Evolutionary conservation across 2,329 filamentous ascomycete species (phyloP), one percentile per base, ranked within the genome.

Genomic region (Tympanopsis confertula): DNA sequence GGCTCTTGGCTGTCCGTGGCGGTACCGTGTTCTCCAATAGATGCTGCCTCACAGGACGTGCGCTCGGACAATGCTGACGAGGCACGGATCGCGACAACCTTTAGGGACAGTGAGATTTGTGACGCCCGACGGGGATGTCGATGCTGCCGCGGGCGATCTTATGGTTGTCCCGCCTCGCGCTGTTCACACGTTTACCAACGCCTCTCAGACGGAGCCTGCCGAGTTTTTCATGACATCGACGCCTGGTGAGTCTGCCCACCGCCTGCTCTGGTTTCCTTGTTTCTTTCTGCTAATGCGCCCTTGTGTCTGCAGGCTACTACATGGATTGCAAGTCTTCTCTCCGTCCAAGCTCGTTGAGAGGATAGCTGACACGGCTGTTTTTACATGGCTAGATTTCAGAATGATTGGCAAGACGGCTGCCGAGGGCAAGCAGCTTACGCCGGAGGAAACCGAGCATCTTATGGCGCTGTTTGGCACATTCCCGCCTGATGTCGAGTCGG

Each of bases 211-310:
- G 14, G 54, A 54, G 38, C 46, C 49, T 2, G 50, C 50, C 5
- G 56, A 57, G 43, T 49, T 55, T n/a, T 59, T 56, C 39, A 59
- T 59, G 56, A 59, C 54, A 2, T 53, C 53, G 5, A 59, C 55
- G 4, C 56, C 56, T 5, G 52, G 53, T 52, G 33, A 39, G 45
- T 40, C 29, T 19, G 12, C 13, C 4, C 35, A 12, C 5, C 12
- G 7, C 3, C 19, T 1, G 3, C 2, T 10, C 10, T 1, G 13
- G 2, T 2, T 24, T n/a, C n/a, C 14, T 13, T 3, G 24, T 4
- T 29, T 5, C 15, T 18, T 5, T 7, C 5, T 20, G 35, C 39
- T 47, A 38, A 48, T 40, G n/a, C n/a, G n/a, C n/a, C n/a, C n/a
- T n/a, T n/a, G n/a, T n/a, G n/a, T 26, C 7, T 26, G 22, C 14